Evolutionary conservation across 345 rosid species (phyloP).

Genomic region (Boechera stricta): DNA sequence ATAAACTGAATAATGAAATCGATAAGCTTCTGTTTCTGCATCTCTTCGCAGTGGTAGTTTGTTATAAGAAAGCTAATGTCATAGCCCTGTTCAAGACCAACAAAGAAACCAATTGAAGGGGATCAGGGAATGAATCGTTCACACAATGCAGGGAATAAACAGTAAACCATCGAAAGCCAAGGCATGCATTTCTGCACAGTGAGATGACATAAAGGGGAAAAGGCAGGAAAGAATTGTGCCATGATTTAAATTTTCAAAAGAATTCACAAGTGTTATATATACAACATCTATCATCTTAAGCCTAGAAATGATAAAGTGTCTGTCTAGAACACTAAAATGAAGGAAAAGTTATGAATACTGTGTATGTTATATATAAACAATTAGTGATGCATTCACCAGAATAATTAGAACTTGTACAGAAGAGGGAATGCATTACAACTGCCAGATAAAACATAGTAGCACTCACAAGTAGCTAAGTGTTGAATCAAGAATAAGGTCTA

Average conservation of each 20-base stretch:
- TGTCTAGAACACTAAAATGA: background rate
- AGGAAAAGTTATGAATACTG: background rate
- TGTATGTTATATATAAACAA: background rate
- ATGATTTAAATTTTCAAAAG: background rate
- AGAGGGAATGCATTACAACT: slow-evolving; percentile 23
- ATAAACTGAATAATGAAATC: slow-evolving; percentile 97
- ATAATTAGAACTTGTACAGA: slow-evolving; percentile 9
- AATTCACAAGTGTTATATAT: background rate
- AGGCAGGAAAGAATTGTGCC: background rate
- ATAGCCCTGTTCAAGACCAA: slow-evolving; percentile 71
- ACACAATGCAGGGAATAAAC: background rate
- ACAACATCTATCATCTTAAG: slow-evolving; percentile 6
- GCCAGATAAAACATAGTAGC: slow-evolving; percentile 8
- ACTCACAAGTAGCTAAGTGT: background rate
- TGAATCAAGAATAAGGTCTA: slow-evolving; percentile 31
- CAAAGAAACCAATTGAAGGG: slow-evolving; percentile 8
- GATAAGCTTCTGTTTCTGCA: slow-evolving; percentile 96
- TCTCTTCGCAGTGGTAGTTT: slow-evolving; percentile 95
- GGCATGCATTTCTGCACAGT: slow-evolving; percentile 1
- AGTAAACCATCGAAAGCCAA: background rate
- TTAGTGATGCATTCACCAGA: background rate
- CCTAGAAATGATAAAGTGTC: background rate
- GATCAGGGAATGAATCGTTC: background rate
- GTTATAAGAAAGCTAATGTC: slow-evolving; percentile 98
- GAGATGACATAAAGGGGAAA: slow-evolving; percentile 4